A percentile compares a stretch with the other conserved stretches of the same genome.
Conservation (phyloP, 2,329 filamentous ascomycete genomes). For the Cordyceps cateniannulata region DNA sequence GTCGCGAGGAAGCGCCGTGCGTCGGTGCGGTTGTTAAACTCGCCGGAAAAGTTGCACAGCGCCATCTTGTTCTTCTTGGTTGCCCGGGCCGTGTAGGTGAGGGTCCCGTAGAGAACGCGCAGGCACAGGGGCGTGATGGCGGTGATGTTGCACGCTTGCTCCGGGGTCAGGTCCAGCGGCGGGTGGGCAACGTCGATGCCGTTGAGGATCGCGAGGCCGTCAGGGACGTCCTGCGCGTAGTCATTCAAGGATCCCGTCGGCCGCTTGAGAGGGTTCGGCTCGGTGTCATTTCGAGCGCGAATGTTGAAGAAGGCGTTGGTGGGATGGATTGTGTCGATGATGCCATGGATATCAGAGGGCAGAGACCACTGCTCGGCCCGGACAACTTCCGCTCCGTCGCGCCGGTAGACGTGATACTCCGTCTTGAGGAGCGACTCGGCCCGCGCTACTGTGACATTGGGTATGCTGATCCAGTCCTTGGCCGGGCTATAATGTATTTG, state of each 20-base stretch:
- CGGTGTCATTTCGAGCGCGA: not conserved
- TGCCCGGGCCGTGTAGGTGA: not conserved
- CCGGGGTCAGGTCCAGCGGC: not conserved
- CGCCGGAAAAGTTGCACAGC: constrained; percentile 4
- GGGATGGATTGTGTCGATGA: constrained; percentile 6
- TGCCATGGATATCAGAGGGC: not conserved
- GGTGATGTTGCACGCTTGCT: not conserved
- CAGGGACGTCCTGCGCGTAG: not conserved
- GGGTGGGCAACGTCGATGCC: constrained; percentile 7
- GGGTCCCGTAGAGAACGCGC: not conserved
- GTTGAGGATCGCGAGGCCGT: not conserved
- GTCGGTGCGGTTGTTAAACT: constrained; percentile 9
- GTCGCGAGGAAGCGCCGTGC: not conserved
- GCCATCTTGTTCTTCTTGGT: not conserved
- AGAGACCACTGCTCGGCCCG: constrained; percentile 4
- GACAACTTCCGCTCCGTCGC: not conserved
- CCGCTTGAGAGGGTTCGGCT: not conserved
- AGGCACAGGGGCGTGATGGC: not conserved
- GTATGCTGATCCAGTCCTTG: not conserved
- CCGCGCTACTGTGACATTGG: not conserved
- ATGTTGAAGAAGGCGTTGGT: not conserved
- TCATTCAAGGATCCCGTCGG: not conserved
- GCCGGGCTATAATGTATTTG: constrained; percentile 1
- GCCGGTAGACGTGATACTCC: not conserved
- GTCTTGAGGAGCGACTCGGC: not conserved